Evolutionary conservation across 352 stramenopile genomes (phyloP).

Genomic region (Globisporangium recalcitrans): DNA sequence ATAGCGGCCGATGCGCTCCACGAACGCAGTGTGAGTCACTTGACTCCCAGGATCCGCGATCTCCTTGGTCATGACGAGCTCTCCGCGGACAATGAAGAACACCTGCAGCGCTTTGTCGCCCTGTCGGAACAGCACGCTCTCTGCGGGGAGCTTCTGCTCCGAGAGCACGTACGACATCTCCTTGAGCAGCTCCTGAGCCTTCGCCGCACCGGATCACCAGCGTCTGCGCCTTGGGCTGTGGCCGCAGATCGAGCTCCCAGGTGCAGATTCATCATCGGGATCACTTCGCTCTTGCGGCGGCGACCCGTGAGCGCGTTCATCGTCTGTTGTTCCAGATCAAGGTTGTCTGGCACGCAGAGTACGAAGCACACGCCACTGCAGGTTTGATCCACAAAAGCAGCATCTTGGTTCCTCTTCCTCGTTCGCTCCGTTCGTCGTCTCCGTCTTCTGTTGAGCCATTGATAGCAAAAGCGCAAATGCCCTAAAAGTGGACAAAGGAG

Average conservation of each 20-base stretch:
- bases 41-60: constrained; percentile 36
- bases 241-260: not conserved
- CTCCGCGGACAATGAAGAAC: constrained; percentile 68
- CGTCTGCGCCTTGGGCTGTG: not conserved
- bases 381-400: not conserved
- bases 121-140: constrained; percentile 45
- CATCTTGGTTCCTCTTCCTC: too few species aligned
- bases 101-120: constrained; percentile 58
- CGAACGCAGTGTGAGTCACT: constrained; percentile 34
- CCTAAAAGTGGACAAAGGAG: not conserved
- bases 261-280: not conserved
- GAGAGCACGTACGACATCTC: constrained; percentile 70
- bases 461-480: not conserved
- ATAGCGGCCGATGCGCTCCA: constrained; percentile 53
- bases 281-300: constrained; percentile 4
- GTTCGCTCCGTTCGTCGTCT: not conserved
- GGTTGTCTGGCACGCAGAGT: not conserved
- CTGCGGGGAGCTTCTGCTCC: constrained; percentile 50
- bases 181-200: constrained; percentile 41
- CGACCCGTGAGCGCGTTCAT: constrained; percentile 2
- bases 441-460: not conserved
- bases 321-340: not conserved
- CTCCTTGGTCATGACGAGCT: constrained; percentile 50
- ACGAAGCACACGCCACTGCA: not conserved
- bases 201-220: not conserved